phyloP scores from a whole-genome alignment of 805 yeast genomes.

The Candida koratica region DNA sequence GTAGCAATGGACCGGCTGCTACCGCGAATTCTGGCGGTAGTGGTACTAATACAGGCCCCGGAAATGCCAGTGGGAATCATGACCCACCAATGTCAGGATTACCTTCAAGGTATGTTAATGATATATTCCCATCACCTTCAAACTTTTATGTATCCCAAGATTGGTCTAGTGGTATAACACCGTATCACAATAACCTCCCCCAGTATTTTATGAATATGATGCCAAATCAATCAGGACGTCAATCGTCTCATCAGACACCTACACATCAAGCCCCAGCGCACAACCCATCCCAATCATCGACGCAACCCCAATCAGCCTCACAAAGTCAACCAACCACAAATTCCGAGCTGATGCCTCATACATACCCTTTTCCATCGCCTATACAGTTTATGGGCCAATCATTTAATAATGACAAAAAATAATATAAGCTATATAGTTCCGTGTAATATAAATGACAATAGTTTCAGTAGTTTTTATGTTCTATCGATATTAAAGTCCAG shows the following conservation, averaged over 20 bases:
- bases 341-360: constrained; percentile 2
- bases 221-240: constrained; percentile 9
- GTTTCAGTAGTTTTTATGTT: neutral
- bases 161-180: constrained; percentile 41
- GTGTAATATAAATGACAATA: constrained; percentile 1
- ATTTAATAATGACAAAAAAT: constrained; percentile 8
- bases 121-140: constrained; percentile 78
- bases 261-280: too few relatives aligned
- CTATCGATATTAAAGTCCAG: neutral
- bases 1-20: neutral
- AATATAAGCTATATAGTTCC: constrained; percentile 2
- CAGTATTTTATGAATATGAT: constrained; percentile 35
- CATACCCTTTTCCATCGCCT: constrained; percentile 19
- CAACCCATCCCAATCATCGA: neutral
- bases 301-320: constrained; percentile 2
- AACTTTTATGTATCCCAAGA: constrained; percentile 59
- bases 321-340: constrained; percentile 10
- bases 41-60: constrained; percentile 13
- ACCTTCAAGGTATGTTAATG: constrained; percentile 68
- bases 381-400: constrained; percentile 34
- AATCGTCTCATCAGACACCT: constrained; percentile 3
- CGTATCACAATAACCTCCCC: constrained; percentile 29
- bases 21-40: neutral
- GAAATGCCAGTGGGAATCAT: constrained; percentile 9
- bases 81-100: constrained; percentile 70